Base-by-base conservation (phyloP, 257 asterid genomes). In the Plantago elongata region DNA sequence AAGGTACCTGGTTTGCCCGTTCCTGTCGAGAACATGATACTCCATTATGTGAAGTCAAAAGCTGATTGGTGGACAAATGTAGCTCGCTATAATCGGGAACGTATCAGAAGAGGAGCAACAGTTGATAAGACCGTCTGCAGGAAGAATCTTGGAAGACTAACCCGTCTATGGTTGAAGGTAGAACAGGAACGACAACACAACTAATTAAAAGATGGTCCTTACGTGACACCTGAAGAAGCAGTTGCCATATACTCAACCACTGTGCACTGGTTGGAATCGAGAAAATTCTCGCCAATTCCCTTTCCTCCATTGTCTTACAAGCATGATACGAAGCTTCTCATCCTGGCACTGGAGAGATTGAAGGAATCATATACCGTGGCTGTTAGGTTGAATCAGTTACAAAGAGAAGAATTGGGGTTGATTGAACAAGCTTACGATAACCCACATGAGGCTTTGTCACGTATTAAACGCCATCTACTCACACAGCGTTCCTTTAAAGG, bases 1-100 rank as follows among this genome's bases (percentile, higher is more conserved):
- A 93, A 93, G 90, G 95, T 93, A 38, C 99, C 99, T 45, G 99
- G 96, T 60, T 74, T 89, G 75, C 99, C 99, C 15, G 99, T 93
- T 68, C 99, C 99, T 8, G 85, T 93, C 72, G 99, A 89, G 85
- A 93, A 93, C 81, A 89, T 93, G 99, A 93, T 93, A 61, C 95
- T 93, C 18, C 95, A 96, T n/a, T 93, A 93, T 70, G 99, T 93
- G 61, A 93, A 93, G 72, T 89, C 99, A 40, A 93, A 93, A 81
- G 99, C 99, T 64, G 99, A 93, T 79, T 93, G 99, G 99, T 93
- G 99, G 97, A 93, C 99, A 30, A 93, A 93, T 80, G 99, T 93
- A 70, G 95, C 99, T 59, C 99, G 87, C 70, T 93, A 93, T 70
- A 93, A 93, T 51, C 96, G 96, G 30, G 99, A 93, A 59, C 97